A percentile compares a stretch with the other conserved stretches of the same genome.
Conservation (phyloP, 2,329 filamentous ascomycete species). For the Conoideocrella luteorostrata region DNA sequence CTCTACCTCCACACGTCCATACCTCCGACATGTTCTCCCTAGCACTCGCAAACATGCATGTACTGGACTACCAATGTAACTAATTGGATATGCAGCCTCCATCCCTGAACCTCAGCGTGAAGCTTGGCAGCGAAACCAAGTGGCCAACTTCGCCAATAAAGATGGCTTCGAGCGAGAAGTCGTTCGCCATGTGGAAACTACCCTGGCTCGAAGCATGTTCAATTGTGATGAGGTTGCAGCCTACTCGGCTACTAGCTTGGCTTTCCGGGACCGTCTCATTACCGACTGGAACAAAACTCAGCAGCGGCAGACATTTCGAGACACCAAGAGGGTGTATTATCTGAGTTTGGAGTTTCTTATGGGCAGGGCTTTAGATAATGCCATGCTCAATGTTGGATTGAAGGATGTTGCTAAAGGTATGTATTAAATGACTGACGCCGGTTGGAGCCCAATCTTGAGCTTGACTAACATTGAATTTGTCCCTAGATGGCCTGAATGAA, state of each 20-base stretch:
- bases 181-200: slow-evolving; percentile 93
- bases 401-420: slow-evolving; percentile 78
- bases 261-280: slow-evolving; percentile 87
- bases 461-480: slow-evolving; percentile 12
- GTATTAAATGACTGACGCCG: too few species aligned
- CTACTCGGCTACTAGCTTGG: slow-evolving; percentile 84
- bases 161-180: slow-evolving; percentile 84
- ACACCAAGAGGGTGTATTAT: slow-evolving; percentile 94
- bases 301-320: slow-evolving; percentile 84
- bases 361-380: slow-evolving; percentile 94
- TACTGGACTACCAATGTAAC: too few species aligned
- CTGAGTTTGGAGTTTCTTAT: slow-evolving; percentile 96
- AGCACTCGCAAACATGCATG: not conserved
- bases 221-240: slow-evolving; percentile 96
- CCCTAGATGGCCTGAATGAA: slow-evolving; percentile 72
- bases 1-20: too few species aligned
- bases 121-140: slow-evolving; percentile 63
- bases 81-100: slow-evolving; percentile 40
- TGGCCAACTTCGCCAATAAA: slow-evolving; percentile 65
- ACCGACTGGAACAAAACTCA: slow-evolving; percentile 98
- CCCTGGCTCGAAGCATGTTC: slow-evolving; percentile 89
- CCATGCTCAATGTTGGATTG: slow-evolving; percentile 90
- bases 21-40: too few species aligned
- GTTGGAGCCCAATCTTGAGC: too few species aligned
- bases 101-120: slow-evolving; percentile 86